Evolutionary conservation across 495 filamentous ascomycete species (phyloP).

Genomic region (Aspergillus saccharolyticus): DNA sequence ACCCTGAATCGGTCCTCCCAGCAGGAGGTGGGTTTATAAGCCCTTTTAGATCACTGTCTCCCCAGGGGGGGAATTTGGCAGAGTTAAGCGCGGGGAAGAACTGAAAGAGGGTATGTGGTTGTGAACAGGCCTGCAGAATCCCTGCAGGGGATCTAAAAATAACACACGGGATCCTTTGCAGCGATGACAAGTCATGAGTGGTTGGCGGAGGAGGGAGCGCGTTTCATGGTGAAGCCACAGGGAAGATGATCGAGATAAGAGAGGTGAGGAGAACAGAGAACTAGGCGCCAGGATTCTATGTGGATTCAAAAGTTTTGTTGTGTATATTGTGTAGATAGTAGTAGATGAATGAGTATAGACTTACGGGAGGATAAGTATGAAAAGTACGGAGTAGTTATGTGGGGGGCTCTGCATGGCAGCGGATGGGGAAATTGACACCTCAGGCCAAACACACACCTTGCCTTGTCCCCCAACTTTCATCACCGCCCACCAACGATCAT

Average conservation of each 20-base stretch:
- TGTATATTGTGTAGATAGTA: neutral
- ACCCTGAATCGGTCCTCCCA: neutral
- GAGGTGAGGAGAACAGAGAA: neutral
- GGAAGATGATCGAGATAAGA: neutral
- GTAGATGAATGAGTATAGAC: too few relatives aligned
- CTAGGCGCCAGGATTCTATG: neutral
- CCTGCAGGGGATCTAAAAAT: neutral
- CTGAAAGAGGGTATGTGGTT: too few relatives aligned
- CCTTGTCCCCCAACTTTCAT: too few relatives aligned
- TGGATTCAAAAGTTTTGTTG: neutral
- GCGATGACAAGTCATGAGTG: neutral
- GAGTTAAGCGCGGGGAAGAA: neutral
- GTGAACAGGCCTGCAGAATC: neutral
- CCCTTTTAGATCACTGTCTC: neutral
- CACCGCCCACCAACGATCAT: too few relatives aligned
- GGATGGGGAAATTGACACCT: neutral
- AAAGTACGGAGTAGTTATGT: too few relatives aligned
- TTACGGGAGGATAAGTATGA: too few relatives aligned
- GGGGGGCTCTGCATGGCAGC: too few relatives aligned
- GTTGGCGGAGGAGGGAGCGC: neutral
- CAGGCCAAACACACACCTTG: too few relatives aligned
- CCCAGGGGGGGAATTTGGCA: neutral
- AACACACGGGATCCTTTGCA: neutral
- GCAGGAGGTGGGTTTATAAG: neutral
- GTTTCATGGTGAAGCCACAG: neutral